Base-by-base conservation (phyloP, 2,329 filamentous ascomycete species). In the Stachybotrys chartarum region DNA sequence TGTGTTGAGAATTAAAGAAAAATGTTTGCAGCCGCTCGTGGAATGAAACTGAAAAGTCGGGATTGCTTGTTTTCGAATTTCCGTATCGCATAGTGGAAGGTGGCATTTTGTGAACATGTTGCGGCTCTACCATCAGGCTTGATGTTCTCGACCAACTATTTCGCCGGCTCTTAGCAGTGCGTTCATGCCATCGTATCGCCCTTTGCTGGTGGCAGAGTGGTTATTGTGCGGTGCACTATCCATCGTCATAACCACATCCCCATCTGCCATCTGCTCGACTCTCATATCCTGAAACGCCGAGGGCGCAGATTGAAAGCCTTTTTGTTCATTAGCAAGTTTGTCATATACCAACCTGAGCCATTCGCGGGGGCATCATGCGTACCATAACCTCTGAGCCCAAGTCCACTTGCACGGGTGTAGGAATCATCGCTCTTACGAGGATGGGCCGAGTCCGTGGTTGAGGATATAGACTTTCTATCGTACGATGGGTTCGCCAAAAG, bases 151-250 rank as follows among this genome's bases (percentile, higher is more conserved):
- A 56, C 79, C 78, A 45, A 85, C 79, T 57, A 85, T 80, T 60
- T 85, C 82, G 35, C 82, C 81, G 10, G 83, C 83, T 57, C 74
- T 75, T 1, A 85, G 65, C 11, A 86, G 69, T 7, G 82, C 82
- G 57, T 75, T 82, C 69, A 86, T 81, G 2, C 82, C 82, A 58
- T 85, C 82, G 18, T 84, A 67, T 4, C 65, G 65, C 10, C 56
- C 50, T 50, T 62, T 69, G 3, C 52, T 44, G 6, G 68, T 64
- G 6, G 59, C 59, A 24, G 53, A 52, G 16, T 60, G 52, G 31
- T 46, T 68, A 16, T 62, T 52, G 5, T 59, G 55, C 17, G 56
- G 51, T 6, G 61, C 56, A 51, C 64, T 60, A 51, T 63, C 59
- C 14, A 64, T 55, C 7, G 63, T 66, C 66, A 69, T 72, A 49